Evolutionary conservation across 768 basidiomycete genomes (phyloP).

Genomic region (Lactifluus hygrophoroides): DNA sequence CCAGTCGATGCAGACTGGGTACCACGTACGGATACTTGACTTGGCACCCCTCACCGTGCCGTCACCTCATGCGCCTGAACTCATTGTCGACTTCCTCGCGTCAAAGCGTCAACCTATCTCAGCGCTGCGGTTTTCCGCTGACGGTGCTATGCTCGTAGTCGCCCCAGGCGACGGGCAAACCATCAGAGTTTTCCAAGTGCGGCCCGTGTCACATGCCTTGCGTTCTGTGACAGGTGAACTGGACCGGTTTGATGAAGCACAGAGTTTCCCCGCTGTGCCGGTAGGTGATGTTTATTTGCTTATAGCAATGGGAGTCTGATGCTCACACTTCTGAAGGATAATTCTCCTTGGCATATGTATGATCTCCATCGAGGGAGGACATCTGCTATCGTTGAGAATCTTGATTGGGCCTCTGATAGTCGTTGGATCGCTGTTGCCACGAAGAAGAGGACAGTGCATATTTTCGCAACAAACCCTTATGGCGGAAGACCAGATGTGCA

Average conservation of each 20-base stretch:
- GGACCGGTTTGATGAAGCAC: background rate
- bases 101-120: constrained; percentile 41
- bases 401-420: constrained; percentile 49
- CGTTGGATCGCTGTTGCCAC: constrained; percentile 67
- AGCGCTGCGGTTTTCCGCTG: constrained; percentile 40
- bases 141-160: constrained; percentile 45
- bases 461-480: constrained; percentile 71
- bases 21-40: constrained; percentile 52
- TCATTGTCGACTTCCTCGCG: constrained; percentile 41
- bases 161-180: constrained; percentile 49
- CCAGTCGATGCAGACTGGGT: constrained; percentile 9
- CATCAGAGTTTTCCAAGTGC: constrained; percentile 40
- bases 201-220: constrained; percentile 23
- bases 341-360: constrained; percentile 49
- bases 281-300: background rate
- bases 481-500: constrained; percentile 57
- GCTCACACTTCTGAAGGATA: constrained; percentile 8
- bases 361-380: constrained; percentile 64
- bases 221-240: constrained; percentile 5
- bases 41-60: constrained; percentile 30
- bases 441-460: constrained; percentile 52
- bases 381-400: constrained; percentile 49
- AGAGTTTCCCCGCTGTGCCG: background rate
- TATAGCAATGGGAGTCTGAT: background rate
- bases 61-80: constrained; percentile 24